Conservation (phyloP, 2,329 filamentous ascomycete genomes). For the Elsinoe perseae region DNA sequence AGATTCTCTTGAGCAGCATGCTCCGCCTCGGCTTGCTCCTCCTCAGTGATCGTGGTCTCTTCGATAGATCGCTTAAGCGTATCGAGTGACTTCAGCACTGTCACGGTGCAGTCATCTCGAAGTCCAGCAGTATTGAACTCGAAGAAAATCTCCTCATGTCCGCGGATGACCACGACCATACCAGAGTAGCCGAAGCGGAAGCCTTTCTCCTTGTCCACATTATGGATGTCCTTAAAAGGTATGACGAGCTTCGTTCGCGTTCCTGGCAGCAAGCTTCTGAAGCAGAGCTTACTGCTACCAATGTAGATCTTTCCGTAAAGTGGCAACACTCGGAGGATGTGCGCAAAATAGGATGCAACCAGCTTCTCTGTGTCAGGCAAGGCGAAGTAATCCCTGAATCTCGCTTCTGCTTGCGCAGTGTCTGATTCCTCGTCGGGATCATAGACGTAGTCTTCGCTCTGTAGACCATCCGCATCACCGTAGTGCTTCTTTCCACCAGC, state of each 20-base stretch:
- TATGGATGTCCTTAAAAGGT: conserved; percentile 84
- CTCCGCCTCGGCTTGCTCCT: conserved; percentile 63
- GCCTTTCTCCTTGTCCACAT: conserved; percentile 87
- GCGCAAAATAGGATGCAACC: conserved; percentile 85
- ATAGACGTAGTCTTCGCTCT: conserved; percentile 53
- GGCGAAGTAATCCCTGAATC: conserved; percentile 85
- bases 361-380: conserved; percentile 77
- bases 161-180: conserved; percentile 83
- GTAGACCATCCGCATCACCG: conserved; percentile 58
- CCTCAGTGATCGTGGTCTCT: conserved; percentile 57
- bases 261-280: conserved; percentile 80
- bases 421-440: conserved; percentile 51
- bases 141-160: conserved; percentile 93
- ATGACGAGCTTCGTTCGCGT: conserved; percentile 88
- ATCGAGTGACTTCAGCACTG: conserved; percentile 68
- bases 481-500: conserved; percentile 88
- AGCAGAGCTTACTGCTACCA: conserved; percentile 80
- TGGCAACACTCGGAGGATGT: conserved; percentile 79
- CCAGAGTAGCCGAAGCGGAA: conserved; percentile 88
- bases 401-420: conserved; percentile 48
- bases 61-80: conserved; percentile 62
- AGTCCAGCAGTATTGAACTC: conserved; percentile 73
- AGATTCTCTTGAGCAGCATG: conserved; percentile 67
- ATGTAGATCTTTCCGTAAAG: conserved; percentile 96
- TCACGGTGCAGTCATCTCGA: conserved; percentile 83